Conservation (phyloP, 2,329 filamentous ascomycete genomes). For the Monilinia polystroma region DNA sequence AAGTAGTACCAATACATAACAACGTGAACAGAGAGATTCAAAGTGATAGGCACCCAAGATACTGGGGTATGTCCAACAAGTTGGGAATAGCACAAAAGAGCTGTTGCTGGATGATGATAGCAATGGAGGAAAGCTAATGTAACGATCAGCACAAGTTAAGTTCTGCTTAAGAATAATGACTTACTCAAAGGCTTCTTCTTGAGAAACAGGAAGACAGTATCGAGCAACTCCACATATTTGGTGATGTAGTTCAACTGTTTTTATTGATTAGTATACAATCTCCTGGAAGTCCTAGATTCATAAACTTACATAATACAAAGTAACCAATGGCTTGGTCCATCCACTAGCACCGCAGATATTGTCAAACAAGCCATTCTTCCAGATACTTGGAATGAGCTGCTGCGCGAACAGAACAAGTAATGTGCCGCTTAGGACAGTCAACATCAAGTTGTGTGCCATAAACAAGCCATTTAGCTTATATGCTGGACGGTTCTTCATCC, state of each 20-base stretch:
- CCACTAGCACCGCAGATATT: constrained; percentile 84
- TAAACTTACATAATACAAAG: constrained; percentile 86
- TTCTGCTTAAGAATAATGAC: constrained; percentile 32
- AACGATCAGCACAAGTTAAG: neutral
- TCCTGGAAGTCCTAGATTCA: neutral
- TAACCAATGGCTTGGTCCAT: constrained; percentile 92
- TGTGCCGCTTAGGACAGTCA: constrained; percentile 78
- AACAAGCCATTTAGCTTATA: constrained; percentile 88
- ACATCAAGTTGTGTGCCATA: constrained; percentile 93
- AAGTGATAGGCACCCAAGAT: constrained; percentile 89
- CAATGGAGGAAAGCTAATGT: constrained; percentile 85
- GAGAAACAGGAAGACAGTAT: constrained; percentile 94
- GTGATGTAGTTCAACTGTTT: constrained; percentile 91
- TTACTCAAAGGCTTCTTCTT: constrained; percentile 98
- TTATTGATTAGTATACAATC: constrained; percentile 42
- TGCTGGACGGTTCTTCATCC: constrained; percentile 82
- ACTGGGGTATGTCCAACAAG: constrained; percentile 89
- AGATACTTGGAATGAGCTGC: constrained; percentile 82
- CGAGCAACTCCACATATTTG: constrained; percentile 93
- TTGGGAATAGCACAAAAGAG: constrained; percentile 96
- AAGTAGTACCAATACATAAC: constrained; percentile 99
- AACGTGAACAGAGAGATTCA: constrained; percentile 92
- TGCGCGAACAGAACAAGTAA: constrained; percentile 85
- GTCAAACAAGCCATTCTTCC: constrained; percentile 79
- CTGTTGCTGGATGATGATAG: constrained; percentile 97